Evolutionary conservation across 345 rosid species (phyloP).

Genomic region (Linum tenue): DNA sequence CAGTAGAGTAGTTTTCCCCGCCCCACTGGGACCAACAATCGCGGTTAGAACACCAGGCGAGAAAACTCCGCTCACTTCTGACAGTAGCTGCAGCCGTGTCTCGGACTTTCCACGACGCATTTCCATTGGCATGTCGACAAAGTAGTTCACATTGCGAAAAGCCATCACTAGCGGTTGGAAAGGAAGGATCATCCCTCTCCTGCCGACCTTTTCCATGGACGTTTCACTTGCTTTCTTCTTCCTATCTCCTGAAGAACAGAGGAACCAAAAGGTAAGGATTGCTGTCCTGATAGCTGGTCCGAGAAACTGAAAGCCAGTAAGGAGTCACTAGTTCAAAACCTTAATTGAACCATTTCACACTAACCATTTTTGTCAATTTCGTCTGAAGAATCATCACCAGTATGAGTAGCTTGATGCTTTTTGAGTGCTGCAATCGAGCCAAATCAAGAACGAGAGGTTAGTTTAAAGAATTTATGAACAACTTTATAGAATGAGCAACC

Average conservation of each 20-base stretch:
- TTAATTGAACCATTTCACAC: too few species aligned
- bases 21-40: slow-evolving; percentile 92
- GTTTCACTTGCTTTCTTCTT: slow-evolving; percentile 6
- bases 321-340: too few species aligned
- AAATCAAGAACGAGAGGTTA: slow-evolving; percentile 10
- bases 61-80: slow-evolving; percentile 80
- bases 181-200: slow-evolving; percentile 88
- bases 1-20: slow-evolving; percentile 93
- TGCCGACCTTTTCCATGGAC: slow-evolving; percentile 24
- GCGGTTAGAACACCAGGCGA: slow-evolving; percentile 93
- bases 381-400: slow-evolving; percentile 33
- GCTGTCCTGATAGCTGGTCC: not conserved
- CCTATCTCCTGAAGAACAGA: slow-evolving; percentile 10
- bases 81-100: slow-evolving; percentile 54
- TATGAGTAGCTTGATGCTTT: slow-evolving; percentile 33
- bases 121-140: slow-evolving; percentile 75
- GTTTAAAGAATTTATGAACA: not conserved
- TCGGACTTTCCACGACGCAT: slow-evolving; percentile 69
- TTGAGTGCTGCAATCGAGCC: slow-evolving; percentile 38
- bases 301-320: not conserved
- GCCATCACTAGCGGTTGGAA: slow-evolving; percentile 84
- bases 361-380: not conserved
- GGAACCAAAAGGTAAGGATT: not conserved
- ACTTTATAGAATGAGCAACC: not conserved
- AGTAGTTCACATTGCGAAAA: slow-evolving; percentile 80